Conservation (phyloP, 2,329 filamentous ascomycete species). For the Talaromyces atroroseus region DNA sequence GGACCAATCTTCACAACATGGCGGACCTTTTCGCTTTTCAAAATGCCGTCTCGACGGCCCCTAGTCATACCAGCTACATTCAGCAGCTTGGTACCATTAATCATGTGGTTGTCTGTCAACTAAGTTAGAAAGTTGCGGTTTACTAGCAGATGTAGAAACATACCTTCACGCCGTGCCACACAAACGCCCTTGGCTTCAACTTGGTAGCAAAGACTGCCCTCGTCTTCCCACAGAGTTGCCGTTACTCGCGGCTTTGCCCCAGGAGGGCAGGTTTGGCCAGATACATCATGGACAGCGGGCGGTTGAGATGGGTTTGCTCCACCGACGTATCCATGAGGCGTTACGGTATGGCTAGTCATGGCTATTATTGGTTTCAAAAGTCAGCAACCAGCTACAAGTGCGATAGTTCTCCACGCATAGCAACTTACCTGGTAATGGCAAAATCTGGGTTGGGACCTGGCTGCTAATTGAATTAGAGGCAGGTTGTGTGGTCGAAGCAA, state of each 20-base stretch:
- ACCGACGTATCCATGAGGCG: constrained; percentile 36
- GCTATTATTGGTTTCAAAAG: constrained; percentile 23
- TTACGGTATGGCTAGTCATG: constrained; percentile 36
- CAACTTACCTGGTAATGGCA: constrained; percentile 56
- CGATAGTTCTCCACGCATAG: neutral
- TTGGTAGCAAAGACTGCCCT: constrained; percentile 95
- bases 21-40: constrained; percentile 95
- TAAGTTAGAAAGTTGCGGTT: neutral
- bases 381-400: neutral
- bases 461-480: constrained; percentile 65
- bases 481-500: constrained; percentile 68
- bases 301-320: constrained; percentile 38
- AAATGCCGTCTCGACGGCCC: constrained; percentile 86
- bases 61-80: constrained; percentile 98
- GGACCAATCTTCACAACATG: constrained; percentile 98
- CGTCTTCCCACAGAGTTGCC: constrained; percentile 95
- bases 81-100: constrained; percentile 93
- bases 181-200: constrained; percentile 95
- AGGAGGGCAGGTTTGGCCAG: constrained; percentile 85
- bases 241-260: constrained; percentile 96
- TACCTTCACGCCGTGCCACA: constrained; percentile 88
- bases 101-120: constrained; percentile 86
- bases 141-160: constrained; percentile 16
- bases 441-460: constrained; percentile 62
- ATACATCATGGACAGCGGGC: constrained; percentile 63